Percentiles rank a stretch among this genome's conserved stretches.
Conservation (phyloP, 495 filamentous ascomycete species). For the Podospora anserina region DNA sequence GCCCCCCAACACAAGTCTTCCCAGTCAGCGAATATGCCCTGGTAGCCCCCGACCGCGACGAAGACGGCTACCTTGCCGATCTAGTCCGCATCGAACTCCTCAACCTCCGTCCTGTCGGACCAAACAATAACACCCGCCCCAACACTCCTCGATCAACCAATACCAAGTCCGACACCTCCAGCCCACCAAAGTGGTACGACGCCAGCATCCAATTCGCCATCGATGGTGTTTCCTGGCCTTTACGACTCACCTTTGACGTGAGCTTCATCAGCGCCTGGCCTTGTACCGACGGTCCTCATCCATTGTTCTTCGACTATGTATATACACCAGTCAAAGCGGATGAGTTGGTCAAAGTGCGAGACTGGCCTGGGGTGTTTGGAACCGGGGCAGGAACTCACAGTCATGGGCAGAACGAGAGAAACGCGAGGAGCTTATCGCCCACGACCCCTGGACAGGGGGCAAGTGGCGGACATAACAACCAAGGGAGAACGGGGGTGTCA, state of each 20-base stretch:
- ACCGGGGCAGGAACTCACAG: constrained; percentile 9
- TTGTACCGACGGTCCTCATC: constrained; percentile 65
- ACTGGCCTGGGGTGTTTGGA: constrained; percentile 52
- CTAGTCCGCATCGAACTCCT: constrained; percentile 64
- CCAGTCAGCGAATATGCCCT: constrained; percentile 62
- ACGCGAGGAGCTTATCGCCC: constrained; percentile 25
- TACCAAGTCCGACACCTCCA: constrained; percentile 8
- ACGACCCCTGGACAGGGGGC: constrained; percentile 7
- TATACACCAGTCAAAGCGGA: constrained; percentile 54
- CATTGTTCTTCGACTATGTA: constrained; percentile 65
- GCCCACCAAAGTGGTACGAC: constrained; percentile 52
- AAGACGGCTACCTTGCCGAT: constrained; percentile 45
- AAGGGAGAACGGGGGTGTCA: constrained; percentile 10
- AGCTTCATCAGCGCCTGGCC: constrained; percentile 64
- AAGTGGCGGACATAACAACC: background rate
- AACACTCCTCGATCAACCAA: constrained; percentile 7
- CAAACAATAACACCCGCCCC: constrained; percentile 18
- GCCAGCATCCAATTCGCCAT: constrained; percentile 66
- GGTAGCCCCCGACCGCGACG: constrained; percentile 48
- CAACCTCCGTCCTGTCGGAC: constrained; percentile 39
- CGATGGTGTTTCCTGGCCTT: constrained; percentile 59
- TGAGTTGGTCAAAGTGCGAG: constrained; percentile 56
- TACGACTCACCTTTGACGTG: constrained; percentile 61
- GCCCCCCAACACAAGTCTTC: constrained; percentile 53
- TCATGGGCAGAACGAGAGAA: constrained; percentile 17